Conservation (phyloP, 2,329 filamentous ascomycete species). For the Penicillium aurantiogriseum region DNA sequence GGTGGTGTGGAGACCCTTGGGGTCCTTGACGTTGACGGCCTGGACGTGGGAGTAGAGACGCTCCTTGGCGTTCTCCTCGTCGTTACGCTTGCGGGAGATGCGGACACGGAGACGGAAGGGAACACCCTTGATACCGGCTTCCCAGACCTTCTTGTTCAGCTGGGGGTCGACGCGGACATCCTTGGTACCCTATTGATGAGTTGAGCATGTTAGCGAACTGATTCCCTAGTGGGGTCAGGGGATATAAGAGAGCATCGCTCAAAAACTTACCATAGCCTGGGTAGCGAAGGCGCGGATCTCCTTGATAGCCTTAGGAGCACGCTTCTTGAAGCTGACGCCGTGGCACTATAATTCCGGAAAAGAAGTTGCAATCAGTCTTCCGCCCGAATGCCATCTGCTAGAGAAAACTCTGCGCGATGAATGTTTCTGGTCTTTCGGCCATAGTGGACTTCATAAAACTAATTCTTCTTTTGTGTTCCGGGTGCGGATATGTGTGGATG, state of each 20-base stretch:
- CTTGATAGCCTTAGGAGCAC: conserved; percentile 97
- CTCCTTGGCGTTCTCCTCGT: conserved; percentile 99
- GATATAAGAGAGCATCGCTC: conserved; percentile 10
- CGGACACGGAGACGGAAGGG: conserved; percentile 95
- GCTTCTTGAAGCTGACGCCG: conserved; percentile 99
- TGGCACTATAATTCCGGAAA: conserved; percentile 67
- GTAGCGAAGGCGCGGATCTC: conserved; percentile 95
- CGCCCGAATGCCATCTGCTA: conserved; percentile 54
- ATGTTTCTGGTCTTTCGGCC: conserved; percentile 38
- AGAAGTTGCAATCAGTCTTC: conserved; percentile 62
- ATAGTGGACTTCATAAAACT: conserved; percentile 71
- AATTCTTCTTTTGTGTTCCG: conserved; percentile 47
- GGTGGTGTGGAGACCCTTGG: conserved; percentile 93
- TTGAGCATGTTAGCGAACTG: conserved; percentile 3
- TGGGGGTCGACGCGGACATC: conserved; percentile 98
- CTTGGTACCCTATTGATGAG: conserved; percentile 70
- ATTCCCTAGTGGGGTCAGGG: neutral
- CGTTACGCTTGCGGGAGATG: conserved; percentile 99
- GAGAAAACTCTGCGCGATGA: conserved; percentile 26
- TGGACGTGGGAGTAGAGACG: conserved; percentile 99
- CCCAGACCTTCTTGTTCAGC: conserved; percentile 99
- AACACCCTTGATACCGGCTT: conserved; percentile 97
- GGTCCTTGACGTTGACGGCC: conserved; percentile 99
- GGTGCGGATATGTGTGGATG: conserved; percentile 16
- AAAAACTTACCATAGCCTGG: conserved; percentile 84